Evolutionary conservation across 148 eudicot genomes (phyloP).

Genomic region (Hydrangea macrophylla): DNA sequence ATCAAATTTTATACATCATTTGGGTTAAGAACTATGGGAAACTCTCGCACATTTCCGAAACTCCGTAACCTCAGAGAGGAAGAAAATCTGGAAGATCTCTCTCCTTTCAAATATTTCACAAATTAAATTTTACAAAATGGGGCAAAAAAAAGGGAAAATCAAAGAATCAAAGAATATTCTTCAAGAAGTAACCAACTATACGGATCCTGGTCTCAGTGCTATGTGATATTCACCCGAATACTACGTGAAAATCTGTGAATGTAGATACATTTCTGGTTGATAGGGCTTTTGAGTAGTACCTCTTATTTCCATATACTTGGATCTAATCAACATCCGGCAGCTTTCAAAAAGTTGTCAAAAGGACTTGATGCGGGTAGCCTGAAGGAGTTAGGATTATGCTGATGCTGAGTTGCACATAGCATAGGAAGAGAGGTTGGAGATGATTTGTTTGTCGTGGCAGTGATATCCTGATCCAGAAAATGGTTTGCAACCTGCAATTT

Average conservation of each 20-base stretch:
- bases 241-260: background rate
- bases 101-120: background rate
- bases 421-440: constrained; percentile 14
- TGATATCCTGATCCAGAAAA: constrained; percentile 32
- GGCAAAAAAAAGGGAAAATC: no score
- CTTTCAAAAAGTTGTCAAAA: constrained; percentile 72
- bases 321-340: constrained; percentile 61
- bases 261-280: no score
- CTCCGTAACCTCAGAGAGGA: background rate
- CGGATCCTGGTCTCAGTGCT: background rate
- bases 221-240: background rate
- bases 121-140: background rate
- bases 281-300: background rate
- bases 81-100: background rate
- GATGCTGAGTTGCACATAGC: constrained; percentile 46
- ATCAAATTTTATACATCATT: background rate
- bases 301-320: background rate
- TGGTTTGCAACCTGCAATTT: constrained; percentile 54
- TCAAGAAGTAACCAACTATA: background rate
- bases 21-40: background rate
- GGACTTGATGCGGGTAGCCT: constrained; percentile 73
- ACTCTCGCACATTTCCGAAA: constrained; percentile 2
- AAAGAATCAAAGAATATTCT: background rate
- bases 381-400: constrained; percentile 47
- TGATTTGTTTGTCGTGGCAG: constrained; percentile 16